phyloP scores from a whole-genome alignment of 1,284 basidiomycete genomes.

The Naganishia albida region DNA sequence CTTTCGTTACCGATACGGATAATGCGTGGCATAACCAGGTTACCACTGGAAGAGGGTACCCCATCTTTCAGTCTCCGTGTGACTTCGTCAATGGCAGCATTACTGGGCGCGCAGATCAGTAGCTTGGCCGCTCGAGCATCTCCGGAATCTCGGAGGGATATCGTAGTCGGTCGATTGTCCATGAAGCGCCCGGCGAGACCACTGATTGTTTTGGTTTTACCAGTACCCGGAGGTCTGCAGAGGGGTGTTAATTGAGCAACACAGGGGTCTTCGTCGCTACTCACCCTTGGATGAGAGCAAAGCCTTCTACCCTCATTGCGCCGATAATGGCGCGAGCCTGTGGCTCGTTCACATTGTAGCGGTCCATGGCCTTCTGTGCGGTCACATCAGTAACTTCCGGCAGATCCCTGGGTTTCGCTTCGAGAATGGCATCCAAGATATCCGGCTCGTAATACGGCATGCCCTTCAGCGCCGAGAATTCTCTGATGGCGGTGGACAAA shows the following conservation, averaged over 20 bases:
- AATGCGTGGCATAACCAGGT: conserved; percentile 67
- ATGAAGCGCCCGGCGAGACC: conserved; percentile 86
- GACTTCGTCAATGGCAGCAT: conserved; percentile 97
- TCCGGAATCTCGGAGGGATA: conserved; percentile 55
- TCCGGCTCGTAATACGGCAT: conserved; percentile 73
- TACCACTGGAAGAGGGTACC: conserved; percentile 64
- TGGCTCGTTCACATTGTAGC: conserved; percentile 83
- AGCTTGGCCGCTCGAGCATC: conserved; percentile 69
- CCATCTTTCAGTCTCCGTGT: conserved; percentile 82
- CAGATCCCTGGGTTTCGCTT: conserved; percentile 63
- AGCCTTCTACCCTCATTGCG: conserved; percentile 73
- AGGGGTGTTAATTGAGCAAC: not conserved
- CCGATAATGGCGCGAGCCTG: conserved; percentile 88
- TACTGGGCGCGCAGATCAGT: conserved; percentile 94
- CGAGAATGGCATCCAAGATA: conserved; percentile 68
- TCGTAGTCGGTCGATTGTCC: conserved; percentile 61
- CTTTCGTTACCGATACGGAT: conserved; percentile 84
- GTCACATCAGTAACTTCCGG: conserved; percentile 60
- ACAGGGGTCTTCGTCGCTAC: conserved; percentile 37
- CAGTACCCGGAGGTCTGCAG: conserved; percentile 89
- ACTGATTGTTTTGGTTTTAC: conserved; percentile 98
- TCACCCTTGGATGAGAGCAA: conserved; percentile 93
- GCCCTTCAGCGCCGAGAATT: conserved; percentile 83
- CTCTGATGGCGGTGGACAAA: conserved; percentile 85
- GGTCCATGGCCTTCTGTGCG: conserved; percentile 67